phyloP scores from a whole-genome alignment of 768 basidiomycete species.

The Leccinum incarnatum region DNA sequence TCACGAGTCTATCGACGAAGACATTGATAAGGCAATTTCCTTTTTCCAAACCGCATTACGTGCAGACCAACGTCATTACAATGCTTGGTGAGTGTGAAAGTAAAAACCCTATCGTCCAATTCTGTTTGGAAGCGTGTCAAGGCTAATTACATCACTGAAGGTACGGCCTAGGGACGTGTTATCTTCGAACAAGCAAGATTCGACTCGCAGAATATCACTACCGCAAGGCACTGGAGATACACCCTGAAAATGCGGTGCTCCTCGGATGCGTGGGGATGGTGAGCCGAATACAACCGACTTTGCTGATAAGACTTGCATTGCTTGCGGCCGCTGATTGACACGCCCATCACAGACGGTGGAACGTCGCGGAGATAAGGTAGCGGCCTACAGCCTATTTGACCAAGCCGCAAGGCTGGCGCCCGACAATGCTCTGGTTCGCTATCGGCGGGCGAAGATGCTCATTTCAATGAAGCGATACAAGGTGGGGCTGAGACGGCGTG shows the following conservation, averaged over 20 bases:
- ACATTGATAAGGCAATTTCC: conserved; percentile 85
- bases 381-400: conserved; percentile 78
- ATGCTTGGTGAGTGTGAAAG: conserved; percentile 79
- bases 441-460: conserved; percentile 89
- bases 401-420: conserved; percentile 76
- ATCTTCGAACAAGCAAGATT: conserved; percentile 90
- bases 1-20: conserved; percentile 95
- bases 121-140: not conserved
- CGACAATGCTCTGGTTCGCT: conserved; percentile 89
- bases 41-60: conserved; percentile 92
- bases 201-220: conserved; percentile 96
- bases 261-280: conserved; percentile 96
- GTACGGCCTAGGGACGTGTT: conserved; percentile 99
- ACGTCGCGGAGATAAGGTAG: conserved; percentile 71
- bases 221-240: conserved; percentile 86
- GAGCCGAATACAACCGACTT: conserved; percentile 36
- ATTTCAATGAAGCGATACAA: conserved; percentile 80
- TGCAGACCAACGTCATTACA: conserved; percentile 91
- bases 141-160: conserved; percentile 44
- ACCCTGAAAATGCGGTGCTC: conserved; percentile 93
- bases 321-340: conserved; percentile 11
- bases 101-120: conserved; percentile 1
- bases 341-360: conserved; percentile 71
- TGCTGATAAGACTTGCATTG: conserved; percentile 19
- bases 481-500: conserved; percentile 47